Evolutionary conservation across 495 filamentous ascomycete species (phyloP), one percentile per base, ranked within the genome.

Genomic region (Penicillium bialowiezense): DNA sequence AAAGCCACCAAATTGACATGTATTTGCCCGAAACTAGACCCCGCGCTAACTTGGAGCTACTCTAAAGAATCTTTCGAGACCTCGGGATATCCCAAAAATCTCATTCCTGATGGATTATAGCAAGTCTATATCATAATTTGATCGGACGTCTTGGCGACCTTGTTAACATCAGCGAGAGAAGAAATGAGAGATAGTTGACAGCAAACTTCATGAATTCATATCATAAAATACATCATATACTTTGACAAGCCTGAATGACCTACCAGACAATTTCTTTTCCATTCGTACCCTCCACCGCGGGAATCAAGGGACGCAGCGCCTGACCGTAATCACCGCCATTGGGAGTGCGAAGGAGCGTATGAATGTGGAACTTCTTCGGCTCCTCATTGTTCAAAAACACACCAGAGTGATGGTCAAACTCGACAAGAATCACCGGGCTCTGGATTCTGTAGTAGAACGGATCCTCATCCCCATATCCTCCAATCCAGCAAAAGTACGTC

Each of bases 321-420:
- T 73, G 73, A 4, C 87, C 87, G 59, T 91, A 90, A 59, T 90
- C 87, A 23, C 87, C 87, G 0, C 71, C 80, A 63, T 91, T 90
- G 28, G 87, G 87, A 35, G 81, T 81, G 46, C 87, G 61, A 56
- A 87, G 59, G 51, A 87, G 62, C 0, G 87, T 89, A 62, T 91
- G 87, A 29, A 86, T 84, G 61, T 90, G 87, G 54, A 86, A 91
- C 68, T 86, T 87, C 51, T 82, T 82, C 12, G 87, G 87, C 62
- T 83, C 75, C 52, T 75, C 73, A 55, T 90, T 91, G 1, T 77
- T 81, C 64, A 91, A 67, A 54, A 89, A 91, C 8, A 90, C 87
- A 3, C 87, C 87, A 8, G 82, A 88, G 59, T 91, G 88, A 58
- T 88, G 85, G 59, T 91, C 88, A 63, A 91, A 86, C 74, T 90